Evolutionary conservation across 2,329 filamentous ascomycete genomes (phyloP).

Genomic region (Rosellinia necatrix): DNA sequence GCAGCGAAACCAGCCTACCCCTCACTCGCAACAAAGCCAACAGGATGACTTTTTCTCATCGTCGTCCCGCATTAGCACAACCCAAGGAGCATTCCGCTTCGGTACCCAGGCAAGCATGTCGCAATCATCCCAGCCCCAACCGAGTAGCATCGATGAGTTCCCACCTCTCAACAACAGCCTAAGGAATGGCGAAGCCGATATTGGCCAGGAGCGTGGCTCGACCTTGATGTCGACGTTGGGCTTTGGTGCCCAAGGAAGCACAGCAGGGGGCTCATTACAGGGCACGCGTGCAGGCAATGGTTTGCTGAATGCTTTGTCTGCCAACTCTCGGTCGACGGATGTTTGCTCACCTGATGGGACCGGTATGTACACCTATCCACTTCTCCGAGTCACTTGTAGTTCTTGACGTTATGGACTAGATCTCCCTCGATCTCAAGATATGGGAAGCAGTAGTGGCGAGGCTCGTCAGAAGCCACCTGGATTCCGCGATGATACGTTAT

Average conservation of each 20-base stretch:
- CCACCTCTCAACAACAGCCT: constrained; percentile 58
- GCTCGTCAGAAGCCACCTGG: constrained; percentile 49
- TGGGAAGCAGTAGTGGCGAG: constrained; percentile 51
- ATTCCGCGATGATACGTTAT: constrained; percentile 50
- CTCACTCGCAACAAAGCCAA: constrained; percentile 55
- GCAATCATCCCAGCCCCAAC: constrained; percentile 53
- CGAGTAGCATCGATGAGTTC: constrained; percentile 62
- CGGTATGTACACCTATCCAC: constrained; percentile 40
- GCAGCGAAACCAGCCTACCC: constrained; percentile 57
- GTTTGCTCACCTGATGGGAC: constrained; percentile 54
- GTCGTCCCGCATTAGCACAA: constrained; percentile 44
- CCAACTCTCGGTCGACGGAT: constrained; percentile 57
- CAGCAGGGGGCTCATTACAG: constrained; percentile 45
- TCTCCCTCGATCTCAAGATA: constrained; percentile 50
- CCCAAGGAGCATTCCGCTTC: constrained; percentile 58
- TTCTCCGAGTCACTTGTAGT: neutral
- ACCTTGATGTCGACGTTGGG: constrained; percentile 59
- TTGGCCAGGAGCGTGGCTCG: constrained; percentile 58
- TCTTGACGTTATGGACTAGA: constrained; percentile 38
- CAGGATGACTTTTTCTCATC: constrained; percentile 53
- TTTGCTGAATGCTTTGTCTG: constrained; percentile 66
- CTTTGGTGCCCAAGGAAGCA: constrained; percentile 54
- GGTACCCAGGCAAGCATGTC: constrained; percentile 51
- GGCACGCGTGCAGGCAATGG: constrained; percentile 60
- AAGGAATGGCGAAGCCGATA: constrained; percentile 60